A percentile compares a stretch with the other conserved stretches of the same genome.
Evolutionary conservation across 2,329 filamentous ascomycete species (phyloP).

Genomic region (Erysiphe pulchra): DNA sequence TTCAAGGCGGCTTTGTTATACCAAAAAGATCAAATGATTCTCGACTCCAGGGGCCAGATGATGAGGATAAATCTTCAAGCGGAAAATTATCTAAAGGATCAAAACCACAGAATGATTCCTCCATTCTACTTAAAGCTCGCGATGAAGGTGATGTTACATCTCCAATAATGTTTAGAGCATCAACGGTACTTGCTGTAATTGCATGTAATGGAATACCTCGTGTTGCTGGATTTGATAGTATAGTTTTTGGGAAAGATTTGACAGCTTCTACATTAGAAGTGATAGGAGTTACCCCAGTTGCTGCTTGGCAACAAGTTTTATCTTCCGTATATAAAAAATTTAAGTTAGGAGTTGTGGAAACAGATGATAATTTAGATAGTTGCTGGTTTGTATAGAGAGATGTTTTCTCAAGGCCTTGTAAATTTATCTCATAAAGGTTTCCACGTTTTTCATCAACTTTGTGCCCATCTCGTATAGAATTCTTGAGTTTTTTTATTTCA

Average conservation of each 20-base stretch:
- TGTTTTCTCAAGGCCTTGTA: no score
- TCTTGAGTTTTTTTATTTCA: no score
- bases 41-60: conserved; percentile 13
- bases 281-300: not conserved
- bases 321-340: not conserved
- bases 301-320: not conserved
- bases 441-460: no score
- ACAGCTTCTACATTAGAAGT: not conserved
- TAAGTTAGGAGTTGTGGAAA: not conserved
- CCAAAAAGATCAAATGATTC: conserved; percentile 15
- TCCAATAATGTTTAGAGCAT: conserved; percentile 4
- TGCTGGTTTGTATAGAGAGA: no score
- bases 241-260: conserved; percentile 2
- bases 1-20: conserved; percentile 6
- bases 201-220: conserved; percentile 8
- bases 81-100: not conserved
- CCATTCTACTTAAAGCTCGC: conserved; percentile 2
- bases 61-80: not conserved
- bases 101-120: not conserved
- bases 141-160: conserved; percentile 4
- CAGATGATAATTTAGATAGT: not conserved
- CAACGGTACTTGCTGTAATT: conserved; percentile 6
- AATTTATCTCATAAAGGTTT: no score
- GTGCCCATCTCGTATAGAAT: no score
- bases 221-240: conserved; percentile 9